Evolutionary conservation across 140 eudicot genomes (phyloP).

Genomic region (Senecio squalidus): DNA sequence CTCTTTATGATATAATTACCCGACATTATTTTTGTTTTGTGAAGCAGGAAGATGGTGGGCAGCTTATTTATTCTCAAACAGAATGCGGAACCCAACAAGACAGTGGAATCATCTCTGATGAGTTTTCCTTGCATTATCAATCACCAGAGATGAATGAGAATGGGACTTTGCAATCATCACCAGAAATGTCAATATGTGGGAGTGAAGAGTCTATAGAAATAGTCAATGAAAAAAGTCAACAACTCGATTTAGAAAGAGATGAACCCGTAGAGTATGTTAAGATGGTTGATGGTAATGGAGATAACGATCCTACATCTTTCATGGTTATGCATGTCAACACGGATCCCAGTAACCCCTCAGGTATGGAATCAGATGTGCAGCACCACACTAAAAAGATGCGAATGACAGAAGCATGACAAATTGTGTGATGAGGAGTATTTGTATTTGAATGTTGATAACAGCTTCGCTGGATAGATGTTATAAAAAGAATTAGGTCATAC

Average conservation of each 20-base stretch:
- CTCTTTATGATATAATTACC: not conserved
- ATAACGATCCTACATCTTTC: not conserved
- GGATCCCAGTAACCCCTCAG: not conserved
- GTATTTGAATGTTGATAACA: conserved; percentile 14
- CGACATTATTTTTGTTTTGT: not conserved
- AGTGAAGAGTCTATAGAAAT: conserved; percentile 23
- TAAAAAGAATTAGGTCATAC: not conserved
- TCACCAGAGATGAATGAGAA: conserved; percentile 1
- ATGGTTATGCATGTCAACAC: not conserved
- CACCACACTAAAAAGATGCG: conserved; percentile 22
- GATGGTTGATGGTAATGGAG: conserved; percentile 12
- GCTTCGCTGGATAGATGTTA: not conserved
- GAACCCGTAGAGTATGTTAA: conserved; percentile 1
- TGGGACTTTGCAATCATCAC: conserved; percentile 14
- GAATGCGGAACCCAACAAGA: conserved; percentile 24
- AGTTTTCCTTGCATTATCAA: conserved; percentile 17
- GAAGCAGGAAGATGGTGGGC: conserved; percentile 35
- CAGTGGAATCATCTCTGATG: conserved; percentile 14
- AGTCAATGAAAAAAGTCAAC: conserved; percentile 18
- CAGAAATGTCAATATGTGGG: conserved; percentile 13
- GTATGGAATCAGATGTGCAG: conserved; percentile 14
- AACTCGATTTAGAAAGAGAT: conserved; percentile 12
- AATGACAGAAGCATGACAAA: conserved; percentile 8
- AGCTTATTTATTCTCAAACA: conserved; percentile 22
- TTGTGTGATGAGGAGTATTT: conserved; percentile 1